Percentiles rank a stretch among this genome's conserved stretches.
Conservation (phyloP, 768 basidiomycete genomes). For the Calocera viscosa region DNA sequence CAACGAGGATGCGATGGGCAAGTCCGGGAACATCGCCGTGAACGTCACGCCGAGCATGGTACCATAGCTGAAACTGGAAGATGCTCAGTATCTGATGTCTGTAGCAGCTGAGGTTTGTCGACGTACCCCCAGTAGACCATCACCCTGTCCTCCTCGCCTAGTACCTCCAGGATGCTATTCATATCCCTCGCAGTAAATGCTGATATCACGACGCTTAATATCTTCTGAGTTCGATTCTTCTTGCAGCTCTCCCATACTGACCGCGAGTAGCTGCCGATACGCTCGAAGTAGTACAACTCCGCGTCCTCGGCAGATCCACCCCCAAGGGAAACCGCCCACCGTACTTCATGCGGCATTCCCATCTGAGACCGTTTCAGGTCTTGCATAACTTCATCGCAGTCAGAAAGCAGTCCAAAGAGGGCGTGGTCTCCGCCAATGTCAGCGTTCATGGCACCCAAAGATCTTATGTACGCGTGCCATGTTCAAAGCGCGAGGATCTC, state of each 20-base stretch:
- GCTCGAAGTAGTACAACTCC: constrained; percentile 7
- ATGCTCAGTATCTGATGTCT: not conserved
- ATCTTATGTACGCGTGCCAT: not conserved
- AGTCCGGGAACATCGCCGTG: constrained; percentile 9
- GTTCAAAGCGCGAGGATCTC: constrained; percentile 19
- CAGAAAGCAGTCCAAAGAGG: constrained; percentile 16
- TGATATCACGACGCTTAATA: constrained; percentile 15
- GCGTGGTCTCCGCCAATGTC: too few species aligned
- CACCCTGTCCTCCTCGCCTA: constrained; percentile 15
- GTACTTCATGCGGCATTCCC: constrained; percentile 11
- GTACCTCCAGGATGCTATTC: constrained; percentile 15
- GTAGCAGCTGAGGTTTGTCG: not conserved
- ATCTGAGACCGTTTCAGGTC: constrained; percentile 12
- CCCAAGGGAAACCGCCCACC: constrained; percentile 1
- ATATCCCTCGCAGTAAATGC: constrained; percentile 19
- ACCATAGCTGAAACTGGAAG: constrained; percentile 8
- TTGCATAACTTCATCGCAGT: constrained; percentile 14
- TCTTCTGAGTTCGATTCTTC: constrained; percentile 5
- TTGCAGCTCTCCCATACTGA: constrained; percentile 13
- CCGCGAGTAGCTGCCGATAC: not conserved
- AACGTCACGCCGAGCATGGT: constrained; percentile 8
- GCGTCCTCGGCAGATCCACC: not conserved
- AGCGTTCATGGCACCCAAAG: not conserved
- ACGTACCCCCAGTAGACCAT: constrained; percentile 8
- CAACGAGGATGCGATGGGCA: constrained; percentile 10